phyloP scores from a whole-genome alignment of 108 stramenopile species.

The Parietichytrium sp. region DNA sequence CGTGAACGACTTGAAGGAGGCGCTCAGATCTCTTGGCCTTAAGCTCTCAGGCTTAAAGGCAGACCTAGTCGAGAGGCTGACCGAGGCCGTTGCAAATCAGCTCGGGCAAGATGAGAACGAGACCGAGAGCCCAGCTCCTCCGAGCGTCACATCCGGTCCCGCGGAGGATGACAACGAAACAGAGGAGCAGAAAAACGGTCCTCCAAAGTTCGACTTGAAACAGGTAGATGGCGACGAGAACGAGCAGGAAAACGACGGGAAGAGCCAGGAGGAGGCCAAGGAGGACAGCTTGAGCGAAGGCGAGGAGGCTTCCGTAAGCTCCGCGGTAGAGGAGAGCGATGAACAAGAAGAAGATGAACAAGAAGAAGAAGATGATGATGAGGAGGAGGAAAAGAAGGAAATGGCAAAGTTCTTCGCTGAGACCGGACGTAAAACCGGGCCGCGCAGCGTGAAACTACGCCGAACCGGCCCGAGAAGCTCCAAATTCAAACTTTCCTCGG shows the following conservation, averaged over 20 bases:
- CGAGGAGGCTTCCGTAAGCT: background rate
- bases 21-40: too few relatives aligned
- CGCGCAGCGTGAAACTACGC: background rate
- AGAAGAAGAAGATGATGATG: background rate
- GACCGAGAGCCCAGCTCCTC: too few relatives aligned
- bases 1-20: too few relatives aligned
- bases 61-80: too few relatives aligned
- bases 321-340: background rate
- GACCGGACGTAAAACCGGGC: background rate
- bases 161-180: background rate
- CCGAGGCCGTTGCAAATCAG: too few relatives aligned
- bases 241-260: background rate
- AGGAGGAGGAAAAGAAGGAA: background rate
- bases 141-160: too few relatives aligned
- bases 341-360: background rate
- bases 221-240: background rate
- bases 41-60: too few relatives aligned
- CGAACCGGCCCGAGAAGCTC: background rate
- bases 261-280: background rate
- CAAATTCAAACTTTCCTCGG: background rate
- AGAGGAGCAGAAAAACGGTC: background rate
- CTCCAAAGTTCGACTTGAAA: background rate
- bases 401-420: background rate
- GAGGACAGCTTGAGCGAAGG: background rate
- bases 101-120: too few relatives aligned